A percentile compares a stretch with the other conserved stretches of the same genome.
Conservation (phyloP, 108 stramenopile genomes). For the Nitzschia sp. region DNA sequence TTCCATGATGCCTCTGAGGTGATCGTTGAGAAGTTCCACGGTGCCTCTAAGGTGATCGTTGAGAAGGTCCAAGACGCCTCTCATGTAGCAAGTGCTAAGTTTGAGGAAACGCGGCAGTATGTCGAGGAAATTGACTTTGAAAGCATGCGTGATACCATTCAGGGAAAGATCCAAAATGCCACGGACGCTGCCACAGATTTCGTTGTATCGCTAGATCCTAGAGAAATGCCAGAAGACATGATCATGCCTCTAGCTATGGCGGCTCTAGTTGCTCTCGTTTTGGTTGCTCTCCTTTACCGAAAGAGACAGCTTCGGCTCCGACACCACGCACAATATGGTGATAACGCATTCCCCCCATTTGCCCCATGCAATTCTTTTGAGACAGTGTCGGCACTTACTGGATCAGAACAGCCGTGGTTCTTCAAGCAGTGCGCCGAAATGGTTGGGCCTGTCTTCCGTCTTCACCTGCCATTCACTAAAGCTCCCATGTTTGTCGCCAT, state of each 20-base stretch:
- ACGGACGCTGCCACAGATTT: not conserved
- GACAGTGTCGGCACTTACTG: constrained; percentile 1
- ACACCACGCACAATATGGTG: constrained; percentile 26
- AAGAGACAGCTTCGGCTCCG: not conserved
- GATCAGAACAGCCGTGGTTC: constrained; percentile 20
- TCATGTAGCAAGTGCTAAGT: not conserved
- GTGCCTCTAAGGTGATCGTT: not conserved
- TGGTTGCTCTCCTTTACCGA: constrained; percentile 1
- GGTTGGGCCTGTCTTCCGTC: constrained; percentile 29
- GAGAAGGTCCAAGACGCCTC: not conserved
- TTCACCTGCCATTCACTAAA: constrained; percentile 21
- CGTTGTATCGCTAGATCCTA: not conserved
- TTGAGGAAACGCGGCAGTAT: not conserved
- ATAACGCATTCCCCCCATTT: constrained; percentile 28
- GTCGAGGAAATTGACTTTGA: not conserved
- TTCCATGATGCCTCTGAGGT: not conserved
- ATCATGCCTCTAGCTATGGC: not conserved
- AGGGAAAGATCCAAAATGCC: not conserved
- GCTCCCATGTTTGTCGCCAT: constrained; percentile 38
- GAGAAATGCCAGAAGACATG: not conserved
- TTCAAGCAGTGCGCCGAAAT: constrained; percentile 29
- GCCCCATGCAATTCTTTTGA: constrained; percentile 12
- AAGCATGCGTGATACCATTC: not conserved
- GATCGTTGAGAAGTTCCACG: not conserved
- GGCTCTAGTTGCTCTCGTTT: not conserved